Evolutionary conservation across 129 eudicot genomes (phyloP), one percentile per base, ranked within the genome.

Genomic region (Tanacetum coccineum): DNA sequence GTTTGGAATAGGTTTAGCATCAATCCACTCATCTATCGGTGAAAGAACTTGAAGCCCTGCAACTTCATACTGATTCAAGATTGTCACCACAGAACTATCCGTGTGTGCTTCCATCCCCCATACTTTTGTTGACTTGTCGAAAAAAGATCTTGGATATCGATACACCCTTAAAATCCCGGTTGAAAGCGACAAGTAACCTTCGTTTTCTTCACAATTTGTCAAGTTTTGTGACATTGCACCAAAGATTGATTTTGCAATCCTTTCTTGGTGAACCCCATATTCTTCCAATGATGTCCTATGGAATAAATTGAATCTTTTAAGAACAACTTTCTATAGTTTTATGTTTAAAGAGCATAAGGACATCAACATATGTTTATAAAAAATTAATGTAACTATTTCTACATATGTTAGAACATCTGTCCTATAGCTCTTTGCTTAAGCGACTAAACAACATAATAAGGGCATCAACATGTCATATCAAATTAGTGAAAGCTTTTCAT

Each of bases 21-120:
- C 86, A 10, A 81, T 74, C 98, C 98, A 92, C 4, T 42, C 30
- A 40, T 81, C 81, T 45, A 81, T 85, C 21, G 57, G 68, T n/a
- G 64, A 69, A 65, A 30, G 77, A 74, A 85, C 45, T 77, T 92
- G 95, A 54, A 92, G 95, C 44, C 98, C 98, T 59, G 83, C 95
- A 48, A 88, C 91, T 64, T 88, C 82, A 76, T 83, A 82, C 64
- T 88, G 93, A 62, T 74, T 79, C 62, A 92, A 55, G 18, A 92
- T 85, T 12, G 98, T 72, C 21, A 92, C 73, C 22, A 88, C 78
- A 10, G 98, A 85, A 83, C 98, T 92, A 61, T 92, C 98, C 1
- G 98, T 92, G 77, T 92, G 98, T 53, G 20, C 81, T 8, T 79
- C 78, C 67, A 92, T 72, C 57, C 98, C 98, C 86, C 93, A 85